A percentile compares a stretch with the other conserved stretches of the same genome.
These are phyloP conservation scores for Aspergillus persii DNA, from an alignment of 2,329 filamentous ascomycete genomes.

Conservation along the genomic window DNA sequence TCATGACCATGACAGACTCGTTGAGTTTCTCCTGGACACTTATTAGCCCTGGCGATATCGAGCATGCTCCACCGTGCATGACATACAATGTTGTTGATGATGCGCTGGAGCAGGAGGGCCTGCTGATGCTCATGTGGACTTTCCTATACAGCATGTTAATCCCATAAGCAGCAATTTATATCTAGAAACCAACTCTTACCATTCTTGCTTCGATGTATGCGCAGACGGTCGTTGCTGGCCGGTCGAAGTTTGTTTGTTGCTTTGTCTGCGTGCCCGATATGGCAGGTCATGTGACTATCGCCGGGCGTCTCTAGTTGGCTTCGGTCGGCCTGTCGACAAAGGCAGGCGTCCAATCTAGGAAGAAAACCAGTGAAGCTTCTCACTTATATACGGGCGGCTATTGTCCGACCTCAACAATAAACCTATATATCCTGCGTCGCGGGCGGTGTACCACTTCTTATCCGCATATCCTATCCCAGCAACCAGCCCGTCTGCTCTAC, in stretches of 20 bases:
- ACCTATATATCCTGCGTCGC: neutral
- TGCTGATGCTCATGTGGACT: slow-evolving; percentile 98
- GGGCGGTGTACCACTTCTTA: neutral
- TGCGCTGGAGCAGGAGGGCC: slow-evolving; percentile 85
- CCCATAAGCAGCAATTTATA: neutral
- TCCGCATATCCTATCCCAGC: neutral
- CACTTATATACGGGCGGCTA: neutral
- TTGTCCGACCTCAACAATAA: neutral
- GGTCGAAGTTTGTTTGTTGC: slow-evolving; percentile 17
- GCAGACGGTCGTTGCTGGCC: neutral
- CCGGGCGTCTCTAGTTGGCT: neutral
- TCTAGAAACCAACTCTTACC: slow-evolving; percentile 9
- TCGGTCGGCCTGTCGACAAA: neutral
- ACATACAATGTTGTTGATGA: slow-evolving; percentile 95
- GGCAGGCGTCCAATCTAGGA: neutral
- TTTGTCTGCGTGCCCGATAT: neutral
- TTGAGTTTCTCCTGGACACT: slow-evolving; percentile 84
- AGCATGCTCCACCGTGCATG: neutral
- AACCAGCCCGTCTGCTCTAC: neutral
- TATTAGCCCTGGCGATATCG: neutral
- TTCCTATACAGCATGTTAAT: slow-evolving; percentile 55
- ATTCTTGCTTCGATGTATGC: slow-evolving; percentile 9
- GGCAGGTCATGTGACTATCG: slow-evolving; percentile 10
- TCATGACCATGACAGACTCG: slow-evolving; percentile 87
- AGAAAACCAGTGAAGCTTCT: neutral